Evolutionary conservation across 129 eudicot species (phyloP), one percentile per base, ranked within the genome.

Genomic region (Chrysanthemum seticuspe): DNA sequence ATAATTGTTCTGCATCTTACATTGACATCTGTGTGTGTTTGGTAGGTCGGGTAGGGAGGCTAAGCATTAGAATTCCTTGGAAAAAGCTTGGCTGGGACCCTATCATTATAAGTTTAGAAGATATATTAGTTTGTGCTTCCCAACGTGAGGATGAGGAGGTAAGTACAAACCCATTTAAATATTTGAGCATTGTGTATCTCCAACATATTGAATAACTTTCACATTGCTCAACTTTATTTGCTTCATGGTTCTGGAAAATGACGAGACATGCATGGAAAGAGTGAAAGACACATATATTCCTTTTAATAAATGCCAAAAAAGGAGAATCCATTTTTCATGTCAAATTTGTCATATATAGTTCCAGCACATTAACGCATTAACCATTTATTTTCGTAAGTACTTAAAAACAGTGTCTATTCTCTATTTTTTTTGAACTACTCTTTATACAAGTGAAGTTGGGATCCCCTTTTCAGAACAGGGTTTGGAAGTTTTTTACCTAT

Each of bases 81-180:
- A 93, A 93, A 87, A 93, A 93, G 85, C 97, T 93, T 74, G 98
- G 97, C 14, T 90, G 98, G 98, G 98, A 90, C 70, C 98, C 98
- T 10, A 84, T 93, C 16, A 84, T 89, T 70, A 93, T 93, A 69
- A 68, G 70, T 75, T 80, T 93, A 70, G 97, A 93, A 81, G 96
- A 93, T 81, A 90, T 90, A 60, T 78, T 85, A 16, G 87, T 93
- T 74, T 87, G 79, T 79, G 96, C 94, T 45, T 85, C 86, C 67
- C 96, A 85, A 75, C 87, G 98, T 67, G 86, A 83, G 73, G 97
- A 93, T 80, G 77, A 79, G 56, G 98, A 93, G 97, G 98, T 86
- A 79, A 71, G 13, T 50, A 40, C 40, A 13, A 56, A 53, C 27
- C 70, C 65, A 62, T 78, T 67, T 72, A 7, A 69, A 62, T 49